These are phyloP conservation scores for Phylloporus sp. DNA, from an alignment of 768 basidiomycete genomes.

Conservation along the genomic window DNA sequence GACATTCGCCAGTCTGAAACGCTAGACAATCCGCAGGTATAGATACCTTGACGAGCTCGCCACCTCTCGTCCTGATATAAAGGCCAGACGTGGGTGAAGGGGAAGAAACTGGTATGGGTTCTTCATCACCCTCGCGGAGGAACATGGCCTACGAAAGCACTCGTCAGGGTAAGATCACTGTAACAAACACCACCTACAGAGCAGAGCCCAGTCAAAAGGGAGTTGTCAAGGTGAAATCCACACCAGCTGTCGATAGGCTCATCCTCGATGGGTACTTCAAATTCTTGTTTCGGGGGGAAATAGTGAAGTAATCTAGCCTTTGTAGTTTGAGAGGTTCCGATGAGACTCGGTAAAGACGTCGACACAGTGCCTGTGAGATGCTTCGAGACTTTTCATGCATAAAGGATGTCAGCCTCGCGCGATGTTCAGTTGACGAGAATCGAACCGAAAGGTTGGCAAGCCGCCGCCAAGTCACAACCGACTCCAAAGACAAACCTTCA, in stretches of 20 bases:
- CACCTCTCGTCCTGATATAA: conserved; percentile 84
- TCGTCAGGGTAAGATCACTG: not conserved
- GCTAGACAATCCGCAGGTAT: conserved; percentile 85
- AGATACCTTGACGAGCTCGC: conserved; percentile 71
- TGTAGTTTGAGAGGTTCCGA: conserved; percentile 71
- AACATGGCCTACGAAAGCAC: conserved; percentile 66
- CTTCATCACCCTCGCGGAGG: conserved; percentile 44
- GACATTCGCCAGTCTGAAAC: conserved; percentile 96
- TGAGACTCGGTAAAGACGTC: conserved; percentile 65
- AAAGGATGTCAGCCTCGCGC: not conserved
- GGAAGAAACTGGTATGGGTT: conserved; percentile 49
- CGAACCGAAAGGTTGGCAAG: conserved; percentile 88
- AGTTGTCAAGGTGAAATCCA: conserved; percentile 93
- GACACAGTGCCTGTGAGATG: conserved; percentile 59
- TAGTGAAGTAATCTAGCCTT: conserved; percentile 97
- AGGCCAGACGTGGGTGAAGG: conserved; percentile 80
- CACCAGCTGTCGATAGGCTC: conserved; percentile 85
- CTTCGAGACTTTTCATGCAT: conserved; percentile 47
- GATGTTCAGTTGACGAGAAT: not conserved
- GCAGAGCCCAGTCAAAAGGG: conserved; percentile 87
- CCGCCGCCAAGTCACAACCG: conserved; percentile 74
- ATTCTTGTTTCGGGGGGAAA: conserved; percentile 62
- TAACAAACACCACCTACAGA: conserved; percentile 45
- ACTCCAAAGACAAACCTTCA: conserved; percentile 76
- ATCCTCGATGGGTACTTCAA: conserved; percentile 39